These are phyloP conservation scores for Hypoxylon sp. DNA, from an alignment of 2,329 filamentous ascomycete species.

Conservation along the genomic window DNA sequence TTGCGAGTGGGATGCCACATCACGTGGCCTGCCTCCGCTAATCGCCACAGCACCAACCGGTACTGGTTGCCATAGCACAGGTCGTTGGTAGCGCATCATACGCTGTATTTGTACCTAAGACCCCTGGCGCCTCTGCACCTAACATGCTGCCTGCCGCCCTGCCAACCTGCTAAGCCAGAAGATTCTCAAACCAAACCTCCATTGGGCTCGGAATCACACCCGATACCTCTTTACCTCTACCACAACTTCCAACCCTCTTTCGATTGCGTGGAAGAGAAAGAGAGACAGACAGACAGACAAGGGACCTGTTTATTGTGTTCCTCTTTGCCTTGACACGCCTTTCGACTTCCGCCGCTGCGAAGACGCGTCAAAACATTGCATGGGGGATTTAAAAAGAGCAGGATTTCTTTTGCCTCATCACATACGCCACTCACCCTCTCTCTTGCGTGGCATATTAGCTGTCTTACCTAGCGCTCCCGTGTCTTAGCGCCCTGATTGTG, in stretches of 20 bases:
- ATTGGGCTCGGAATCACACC: conserved; percentile 31
- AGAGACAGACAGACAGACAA: too few relatives aligned
- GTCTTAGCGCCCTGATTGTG: too few relatives aligned
- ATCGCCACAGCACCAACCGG: conserved; percentile 29
- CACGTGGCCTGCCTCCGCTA: conserved; percentile 21
- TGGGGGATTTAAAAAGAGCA: conserved; percentile 2
- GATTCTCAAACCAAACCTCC: conserved; percentile 24
- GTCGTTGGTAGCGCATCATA: too few relatives aligned
- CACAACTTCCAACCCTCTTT: conserved; percentile 20
- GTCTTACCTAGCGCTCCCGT: background rate
- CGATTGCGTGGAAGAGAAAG: background rate
- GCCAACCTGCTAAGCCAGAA: too few relatives aligned
- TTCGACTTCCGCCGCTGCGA: background rate
- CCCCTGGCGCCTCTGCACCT: background rate
- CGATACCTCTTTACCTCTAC: conserved; percentile 14
- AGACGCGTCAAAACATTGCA: background rate
- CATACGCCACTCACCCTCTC: background rate
- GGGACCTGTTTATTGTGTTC: conserved; percentile 19
- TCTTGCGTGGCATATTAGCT: background rate
- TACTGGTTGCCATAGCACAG: too few relatives aligned
- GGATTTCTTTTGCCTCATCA: background rate
- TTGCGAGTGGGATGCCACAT: conserved; percentile 5
- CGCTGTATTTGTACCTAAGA: too few relatives aligned
- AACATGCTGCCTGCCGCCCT: too few relatives aligned
- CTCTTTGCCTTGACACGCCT: background rate